Percentiles rank a stretch among this genome's conserved stretches.
Evolutionary conservation across 805 yeast species (phyloP).

Genomic region (Lipomyces lipofer): DNA sequence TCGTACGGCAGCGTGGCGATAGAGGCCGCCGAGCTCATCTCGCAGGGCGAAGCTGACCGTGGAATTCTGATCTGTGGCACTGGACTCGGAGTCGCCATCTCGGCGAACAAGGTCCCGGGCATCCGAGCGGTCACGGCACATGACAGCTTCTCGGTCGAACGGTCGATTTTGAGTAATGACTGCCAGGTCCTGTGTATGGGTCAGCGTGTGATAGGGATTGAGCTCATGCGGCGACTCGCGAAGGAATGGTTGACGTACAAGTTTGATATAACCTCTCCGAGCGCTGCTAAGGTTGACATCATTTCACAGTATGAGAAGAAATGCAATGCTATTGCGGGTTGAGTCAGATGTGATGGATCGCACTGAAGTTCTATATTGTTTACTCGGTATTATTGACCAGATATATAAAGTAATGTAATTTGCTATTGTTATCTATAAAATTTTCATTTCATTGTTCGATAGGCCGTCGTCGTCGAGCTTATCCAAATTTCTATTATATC

Average conservation of each 20-base stretch:
- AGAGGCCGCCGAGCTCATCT: constrained; percentile 46
- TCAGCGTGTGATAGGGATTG: constrained; percentile 48
- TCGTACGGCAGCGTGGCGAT: constrained; percentile 48
- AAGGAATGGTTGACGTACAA: constrained; percentile 48
- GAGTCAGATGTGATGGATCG: too few species aligned
- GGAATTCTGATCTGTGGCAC: constrained; percentile 52
- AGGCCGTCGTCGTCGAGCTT: too few species aligned
- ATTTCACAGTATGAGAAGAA: constrained; percentile 17
- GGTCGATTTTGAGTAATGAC: constrained; percentile 47
- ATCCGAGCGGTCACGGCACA: constrained; percentile 53
- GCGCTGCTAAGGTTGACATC: constrained; percentile 45
- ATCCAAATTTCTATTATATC: too few species aligned
- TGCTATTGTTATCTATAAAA: too few species aligned
- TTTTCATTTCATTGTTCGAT: too few species aligned
- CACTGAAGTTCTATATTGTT: too few species aligned
- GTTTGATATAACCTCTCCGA: constrained; percentile 45
- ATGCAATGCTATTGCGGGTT: background rate
- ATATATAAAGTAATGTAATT: too few species aligned
- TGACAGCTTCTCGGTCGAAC: constrained; percentile 50
- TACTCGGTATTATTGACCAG: too few species aligned
- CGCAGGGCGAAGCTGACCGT: constrained; percentile 47
- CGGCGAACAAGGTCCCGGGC: constrained; percentile 51
- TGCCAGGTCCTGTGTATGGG: constrained; percentile 53
- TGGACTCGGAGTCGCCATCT: constrained; percentile 52
- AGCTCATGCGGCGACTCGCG: constrained; percentile 47